Evolutionary conservation across 768 basidiomycete genomes (phyloP).

Genomic region (Postia placenta): DNA sequence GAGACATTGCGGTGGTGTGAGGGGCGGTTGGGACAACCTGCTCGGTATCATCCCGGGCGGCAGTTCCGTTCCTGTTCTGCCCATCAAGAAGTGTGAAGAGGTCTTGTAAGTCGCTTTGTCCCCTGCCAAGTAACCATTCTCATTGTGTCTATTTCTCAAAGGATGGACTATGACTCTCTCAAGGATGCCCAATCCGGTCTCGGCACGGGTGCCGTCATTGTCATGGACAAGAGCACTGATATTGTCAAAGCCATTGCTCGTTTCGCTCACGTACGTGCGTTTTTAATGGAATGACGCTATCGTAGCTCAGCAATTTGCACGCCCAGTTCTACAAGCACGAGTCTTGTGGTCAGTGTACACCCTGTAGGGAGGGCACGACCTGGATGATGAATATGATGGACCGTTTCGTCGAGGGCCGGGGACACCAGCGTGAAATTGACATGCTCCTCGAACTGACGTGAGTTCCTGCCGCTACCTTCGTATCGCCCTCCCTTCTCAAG

Average conservation of each 20-base stretch:
- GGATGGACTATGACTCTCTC: constrained; percentile 98
- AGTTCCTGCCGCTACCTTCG: constrained; percentile 21
- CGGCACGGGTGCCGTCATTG: constrained; percentile 97
- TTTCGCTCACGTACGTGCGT: constrained; percentile 61
- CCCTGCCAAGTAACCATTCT: background rate
- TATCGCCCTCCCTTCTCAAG: background rate
- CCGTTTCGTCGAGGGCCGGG: constrained; percentile 88
- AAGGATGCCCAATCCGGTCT: constrained; percentile 96
- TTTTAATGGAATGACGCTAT: background rate
- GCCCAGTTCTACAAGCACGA: constrained; percentile 96
- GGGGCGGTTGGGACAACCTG: constrained; percentile 94
- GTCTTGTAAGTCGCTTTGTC: constrained; percentile 64
- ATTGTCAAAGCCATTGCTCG: constrained; percentile 92
- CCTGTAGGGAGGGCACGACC: constrained; percentile 90
- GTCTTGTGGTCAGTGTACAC: constrained; percentile 95
- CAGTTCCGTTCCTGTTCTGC: constrained; percentile 89
- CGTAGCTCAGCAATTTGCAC: too few relatives aligned
- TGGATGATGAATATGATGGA: constrained; percentile 99
- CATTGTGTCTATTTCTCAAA: constrained; percentile 16
- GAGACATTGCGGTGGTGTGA: constrained; percentile 94
- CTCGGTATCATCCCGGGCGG: constrained; percentile 97
- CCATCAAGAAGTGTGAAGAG: constrained; percentile 74
- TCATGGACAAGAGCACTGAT: constrained; percentile 98
- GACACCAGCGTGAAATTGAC: constrained; percentile 91
- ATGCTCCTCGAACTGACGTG: constrained; percentile 96